A percentile compares a stretch with the other conserved stretches of the same genome.
These are phyloP conservation scores for Sclerotinia borealis DNA, from an alignment of 2,329 filamentous ascomycete genomes.

Conservation along the genomic window DNA sequence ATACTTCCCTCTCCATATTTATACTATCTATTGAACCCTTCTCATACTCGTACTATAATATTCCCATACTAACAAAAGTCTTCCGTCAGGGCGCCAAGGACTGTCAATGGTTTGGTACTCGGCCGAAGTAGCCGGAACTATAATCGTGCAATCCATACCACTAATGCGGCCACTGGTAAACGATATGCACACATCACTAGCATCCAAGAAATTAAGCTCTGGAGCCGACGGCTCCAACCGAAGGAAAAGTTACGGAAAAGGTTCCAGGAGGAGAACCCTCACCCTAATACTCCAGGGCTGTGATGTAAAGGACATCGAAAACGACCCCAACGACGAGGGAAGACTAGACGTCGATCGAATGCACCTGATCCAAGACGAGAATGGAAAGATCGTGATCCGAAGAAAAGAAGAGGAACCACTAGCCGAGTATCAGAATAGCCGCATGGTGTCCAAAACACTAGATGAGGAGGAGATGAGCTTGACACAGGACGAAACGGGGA, in stretches of 20 bases:
- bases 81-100: conserved; percentile 36
- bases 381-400: background rate
- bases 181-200: conserved; percentile 37
- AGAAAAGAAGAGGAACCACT: background rate
- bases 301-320: background rate
- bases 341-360: background rate
- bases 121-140: conserved; percentile 47
- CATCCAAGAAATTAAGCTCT: conserved; percentile 21
- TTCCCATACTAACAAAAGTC: background rate
- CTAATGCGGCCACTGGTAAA: conserved; percentile 44
- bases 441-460: background rate
- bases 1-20: background rate
- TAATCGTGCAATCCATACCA: conserved; percentile 50
- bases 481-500: background rate
- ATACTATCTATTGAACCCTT: background rate
- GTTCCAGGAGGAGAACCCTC: background rate
- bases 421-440: background rate
- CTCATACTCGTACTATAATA: background rate
- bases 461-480: conserved; percentile 3
- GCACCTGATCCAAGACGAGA: background rate
- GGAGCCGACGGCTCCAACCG: background rate
- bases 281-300: background rate
- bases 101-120: conserved; percentile 43
- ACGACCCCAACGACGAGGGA: conserved; percentile 4
- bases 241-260: background rate